A percentile compares a stretch with the other conserved stretches of the same genome.
Conservation (phyloP, 164 flowering plant species). For the Vitis riparia region DNA sequence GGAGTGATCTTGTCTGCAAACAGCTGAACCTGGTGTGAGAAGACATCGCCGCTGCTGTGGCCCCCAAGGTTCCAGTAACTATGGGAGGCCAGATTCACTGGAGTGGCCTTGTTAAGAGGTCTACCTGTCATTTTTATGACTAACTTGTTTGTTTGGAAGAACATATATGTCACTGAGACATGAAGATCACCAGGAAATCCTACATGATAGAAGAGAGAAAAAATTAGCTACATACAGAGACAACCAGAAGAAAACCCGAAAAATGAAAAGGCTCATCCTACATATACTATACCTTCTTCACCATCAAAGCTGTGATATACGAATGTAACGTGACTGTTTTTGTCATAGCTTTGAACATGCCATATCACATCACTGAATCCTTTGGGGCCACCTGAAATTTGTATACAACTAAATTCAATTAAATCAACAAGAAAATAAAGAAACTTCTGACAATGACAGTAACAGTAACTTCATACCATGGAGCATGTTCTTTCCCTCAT, state of each 20-base stretch:
- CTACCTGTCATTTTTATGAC: constrained; percentile 33
- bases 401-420: neutral
- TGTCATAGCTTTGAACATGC: constrained; percentile 30
- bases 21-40: constrained; percentile 22
- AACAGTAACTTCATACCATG: constrained; percentile 35
- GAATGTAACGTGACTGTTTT: constrained; percentile 27
- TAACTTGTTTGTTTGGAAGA: constrained; percentile 23
- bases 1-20: constrained; percentile 56
- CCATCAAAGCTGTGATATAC: constrained; percentile 55
- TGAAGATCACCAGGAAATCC: constrained; percentile 39
- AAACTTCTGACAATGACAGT: no score
- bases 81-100: constrained; percentile 36
- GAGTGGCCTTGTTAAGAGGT: constrained; percentile 32
- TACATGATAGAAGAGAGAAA: neutral
- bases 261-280: neutral
- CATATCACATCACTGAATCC: constrained; percentile 51
- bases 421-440: neutral
- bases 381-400: constrained; percentile 39
- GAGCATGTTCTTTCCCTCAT: constrained; percentile 67
- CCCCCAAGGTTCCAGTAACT: constrained; percentile 26
- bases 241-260: no score
- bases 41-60: constrained; percentile 21
- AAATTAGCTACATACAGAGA: neutral
- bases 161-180: constrained; percentile 32
- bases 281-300: constrained; percentile 30